Base-by-base conservation (phyloP, 2,329 filamentous ascomycete species). In the Fusarium tuaranense region DNA sequence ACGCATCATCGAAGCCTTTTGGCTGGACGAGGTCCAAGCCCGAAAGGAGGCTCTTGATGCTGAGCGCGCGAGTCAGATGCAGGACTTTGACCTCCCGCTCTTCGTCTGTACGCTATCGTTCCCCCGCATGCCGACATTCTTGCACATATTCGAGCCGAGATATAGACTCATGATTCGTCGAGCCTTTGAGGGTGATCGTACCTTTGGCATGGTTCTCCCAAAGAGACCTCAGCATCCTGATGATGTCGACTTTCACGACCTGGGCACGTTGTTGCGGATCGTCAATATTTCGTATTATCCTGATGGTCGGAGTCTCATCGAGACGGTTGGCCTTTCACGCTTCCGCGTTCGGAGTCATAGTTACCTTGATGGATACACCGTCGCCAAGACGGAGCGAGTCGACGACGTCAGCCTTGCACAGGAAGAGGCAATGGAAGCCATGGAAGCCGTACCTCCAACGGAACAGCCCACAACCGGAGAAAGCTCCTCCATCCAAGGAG, bases 91-190 rank as follows among this genome's bases (percentile, higher is more conserved):
- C 39, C 88, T 92, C 5, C 90, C 94, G 0, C 85, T 98, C 0
- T 98, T 98, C 76, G 89, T 97, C 36, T 97, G 94, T 82, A 95
- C 94, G 0, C 83, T 97, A 10, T 90, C 94, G 0, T 96, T 97
- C 76, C 95, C 95, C 1, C 87, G 88, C 2, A 95, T 96, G 90
- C 94, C 93, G 0, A 95, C 94, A 0, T 97, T 97, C 76, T 85
- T 98, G 4, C 94, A 97, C 78, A 90, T 98, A n/a, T 98, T 97
- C 79, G 95, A 98, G 81, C 94, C 94, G n/a, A 89, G 94, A 8
- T 98, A 98, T 80, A 91, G 94, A 9, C 87, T 97, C n/a, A 97
- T 98, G 94, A 92, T 98, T 41, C 89, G 93, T 57, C 90, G 95
- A 39, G 93, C 91, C 0, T 85, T 97, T 63, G 92, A 95, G 72